These are phyloP conservation scores for Cladosporium sp. DNA, from an alignment of 2,329 filamentous ascomycete genomes.

Conservation along the genomic window DNA sequence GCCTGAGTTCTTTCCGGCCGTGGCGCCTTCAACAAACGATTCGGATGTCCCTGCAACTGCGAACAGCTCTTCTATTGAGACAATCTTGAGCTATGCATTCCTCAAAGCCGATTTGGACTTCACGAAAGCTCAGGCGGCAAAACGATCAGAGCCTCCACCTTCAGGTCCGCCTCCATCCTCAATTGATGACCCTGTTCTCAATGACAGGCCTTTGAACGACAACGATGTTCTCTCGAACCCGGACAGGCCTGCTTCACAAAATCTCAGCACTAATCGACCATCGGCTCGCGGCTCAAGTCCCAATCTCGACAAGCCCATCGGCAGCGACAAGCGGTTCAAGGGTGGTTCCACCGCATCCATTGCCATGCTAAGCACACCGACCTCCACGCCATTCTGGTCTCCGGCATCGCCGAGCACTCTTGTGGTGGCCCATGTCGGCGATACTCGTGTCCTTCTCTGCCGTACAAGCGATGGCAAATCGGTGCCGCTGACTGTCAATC, in stretches of 20 bases:
- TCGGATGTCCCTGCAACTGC: background rate
- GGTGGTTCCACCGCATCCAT: constrained; percentile 91
- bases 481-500: constrained; percentile 81
- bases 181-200: constrained; percentile 66
- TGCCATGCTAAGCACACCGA: constrained; percentile 87
- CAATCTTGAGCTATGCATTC: constrained; percentile 87
- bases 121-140: constrained; percentile 81
- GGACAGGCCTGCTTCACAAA: constrained; percentile 45
- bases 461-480: constrained; percentile 79
- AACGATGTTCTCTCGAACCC: constrained; percentile 77
- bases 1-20: constrained; percentile 65
- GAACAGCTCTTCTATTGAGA: constrained; percentile 63
- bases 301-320: constrained; percentile 61
- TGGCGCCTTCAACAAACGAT: constrained; percentile 17
- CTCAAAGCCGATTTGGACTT: constrained; percentile 94
- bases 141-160: constrained; percentile 47
- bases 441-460: constrained; percentile 88
- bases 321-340: constrained; percentile 75
- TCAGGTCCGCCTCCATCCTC: constrained; percentile 21
- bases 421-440: constrained; percentile 86
- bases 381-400: constrained; percentile 92
- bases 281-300: constrained; percentile 48
- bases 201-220: constrained; percentile 78
- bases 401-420: constrained; percentile 81
- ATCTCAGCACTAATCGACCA: constrained; percentile 30